Conservation (phyloP, 495 filamentous ascomycete genomes). For the Xylaria bambusicola region DNA sequence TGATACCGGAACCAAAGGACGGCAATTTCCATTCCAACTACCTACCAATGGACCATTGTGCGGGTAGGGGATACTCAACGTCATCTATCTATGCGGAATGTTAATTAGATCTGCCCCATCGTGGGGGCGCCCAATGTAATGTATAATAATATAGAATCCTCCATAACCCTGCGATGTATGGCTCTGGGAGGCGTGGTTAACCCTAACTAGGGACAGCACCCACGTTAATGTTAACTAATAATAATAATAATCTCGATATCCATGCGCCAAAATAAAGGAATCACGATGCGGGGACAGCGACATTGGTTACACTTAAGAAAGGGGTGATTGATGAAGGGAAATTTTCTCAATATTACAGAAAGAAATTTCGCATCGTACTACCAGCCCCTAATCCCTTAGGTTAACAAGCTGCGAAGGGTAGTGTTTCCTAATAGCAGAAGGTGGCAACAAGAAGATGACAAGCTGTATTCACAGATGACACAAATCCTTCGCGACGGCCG, state of each 20-base stretch:
- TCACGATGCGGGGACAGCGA: not conserved
- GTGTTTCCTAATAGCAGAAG: slow-evolving; percentile 37
- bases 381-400: slow-evolving; percentile 28
- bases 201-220: too few species aligned
- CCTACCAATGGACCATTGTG: slow-evolving; percentile 3
- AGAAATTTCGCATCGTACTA: slow-evolving; percentile 19
- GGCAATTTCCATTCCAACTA: slow-evolving; percentile 5
- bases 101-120: too few species aligned
- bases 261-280: too few species aligned
- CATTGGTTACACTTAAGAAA: not conserved
- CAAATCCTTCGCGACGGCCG: slow-evolving; percentile 24
- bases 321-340: not conserved
- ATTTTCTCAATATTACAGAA: not conserved
- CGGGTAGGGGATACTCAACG: slow-evolving; percentile 1
- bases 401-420: slow-evolving; percentile 32
- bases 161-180: too few species aligned
- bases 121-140: too few species aligned
- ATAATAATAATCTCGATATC: too few species aligned
- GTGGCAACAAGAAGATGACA: slow-evolving; percentile 25
- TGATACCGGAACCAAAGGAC: slow-evolving; percentile 6
- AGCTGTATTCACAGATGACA: slow-evolving; percentile 30
- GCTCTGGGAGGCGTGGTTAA: too few species aligned
- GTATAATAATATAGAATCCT: too few species aligned
- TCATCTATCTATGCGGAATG: not conserved
- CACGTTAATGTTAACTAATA: too few species aligned